Evolutionary conservation across 2,329 filamentous ascomycete species (phyloP).

Genomic region (Lasiodiplodia hormozganensis): DNA sequence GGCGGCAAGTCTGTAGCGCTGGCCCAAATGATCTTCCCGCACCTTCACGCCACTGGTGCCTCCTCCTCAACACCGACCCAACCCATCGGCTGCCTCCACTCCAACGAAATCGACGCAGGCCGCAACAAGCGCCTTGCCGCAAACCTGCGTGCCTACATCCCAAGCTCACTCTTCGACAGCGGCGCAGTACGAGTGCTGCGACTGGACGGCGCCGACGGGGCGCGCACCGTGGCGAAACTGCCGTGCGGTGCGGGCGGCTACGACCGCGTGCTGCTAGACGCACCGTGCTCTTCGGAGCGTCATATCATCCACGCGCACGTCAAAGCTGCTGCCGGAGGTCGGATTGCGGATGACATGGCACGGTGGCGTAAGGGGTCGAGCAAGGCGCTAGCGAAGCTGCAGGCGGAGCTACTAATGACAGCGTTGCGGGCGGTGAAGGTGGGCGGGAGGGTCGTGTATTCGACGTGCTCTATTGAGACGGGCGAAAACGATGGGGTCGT

Average conservation of each 20-base stretch:
- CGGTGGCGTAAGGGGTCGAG: slow-evolving; percentile 47
- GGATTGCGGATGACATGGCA: slow-evolving; percentile 45
- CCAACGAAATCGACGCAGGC: slow-evolving; percentile 45
- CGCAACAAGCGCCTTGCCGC: slow-evolving; percentile 43
- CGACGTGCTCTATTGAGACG: slow-evolving; percentile 49
- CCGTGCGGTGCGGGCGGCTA: slow-evolving; percentile 44
- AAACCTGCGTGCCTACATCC: slow-evolving; percentile 37
- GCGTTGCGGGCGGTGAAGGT: slow-evolving; percentile 41
- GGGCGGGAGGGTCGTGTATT: slow-evolving; percentile 49
- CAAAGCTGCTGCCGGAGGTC: slow-evolving; percentile 40
- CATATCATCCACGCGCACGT: slow-evolving; percentile 48
- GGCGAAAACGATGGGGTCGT: slow-evolving; percentile 53
- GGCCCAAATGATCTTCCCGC: slow-evolving; percentile 42
- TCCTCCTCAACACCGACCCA: background rate
- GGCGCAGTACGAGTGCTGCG: slow-evolving; percentile 34
- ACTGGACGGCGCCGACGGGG: slow-evolving; percentile 33
- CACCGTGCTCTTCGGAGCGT: slow-evolving; percentile 51
- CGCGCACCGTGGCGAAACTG: slow-evolving; percentile 33
- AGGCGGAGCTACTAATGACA: slow-evolving; percentile 12
- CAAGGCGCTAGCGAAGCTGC: slow-evolving; percentile 43
- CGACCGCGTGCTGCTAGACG: slow-evolving; percentile 51
- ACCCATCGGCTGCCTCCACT: slow-evolving; percentile 43
- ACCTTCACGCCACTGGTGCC: slow-evolving; percentile 18
- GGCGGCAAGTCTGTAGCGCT: slow-evolving; percentile 46
- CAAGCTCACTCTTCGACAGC: slow-evolving; percentile 32